Evolutionary conservation across 2,329 filamentous ascomycete genomes (phyloP).

Genomic region (Arthrocladium fulminans): DNA sequence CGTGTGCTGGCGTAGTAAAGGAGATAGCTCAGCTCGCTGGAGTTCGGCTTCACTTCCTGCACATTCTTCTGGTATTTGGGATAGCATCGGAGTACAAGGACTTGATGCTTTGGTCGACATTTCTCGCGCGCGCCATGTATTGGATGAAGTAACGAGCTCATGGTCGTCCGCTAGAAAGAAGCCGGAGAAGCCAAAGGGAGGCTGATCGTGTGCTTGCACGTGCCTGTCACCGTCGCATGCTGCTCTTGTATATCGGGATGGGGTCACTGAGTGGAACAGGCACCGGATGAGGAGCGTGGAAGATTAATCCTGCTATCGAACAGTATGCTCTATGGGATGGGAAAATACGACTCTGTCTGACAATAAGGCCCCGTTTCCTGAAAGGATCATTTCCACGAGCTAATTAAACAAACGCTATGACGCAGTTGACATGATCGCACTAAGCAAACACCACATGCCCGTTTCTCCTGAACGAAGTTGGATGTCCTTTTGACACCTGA

Average conservation of each 20-base stretch:
- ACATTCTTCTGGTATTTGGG: slow-evolving; percentile 84
- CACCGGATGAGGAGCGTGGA: too few relatives aligned
- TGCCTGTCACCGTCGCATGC: slow-evolving; percentile 3
- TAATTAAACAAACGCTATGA: slow-evolving; percentile 4
- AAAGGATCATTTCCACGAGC: too few relatives aligned
- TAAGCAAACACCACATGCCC: neutral
- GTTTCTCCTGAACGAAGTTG: neutral
- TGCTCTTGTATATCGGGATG: neutral
- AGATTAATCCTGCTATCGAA: too few relatives aligned
- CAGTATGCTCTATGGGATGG: too few relatives aligned
- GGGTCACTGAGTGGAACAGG: too few relatives aligned
- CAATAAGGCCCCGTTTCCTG: too few relatives aligned
- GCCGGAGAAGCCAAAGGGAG: neutral
- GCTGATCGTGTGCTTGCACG: neutral
- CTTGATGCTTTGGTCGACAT: slow-evolving; percentile 88
- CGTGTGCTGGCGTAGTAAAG: slow-evolving; percentile 94
- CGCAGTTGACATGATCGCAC: neutral
- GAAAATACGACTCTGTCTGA: too few relatives aligned
- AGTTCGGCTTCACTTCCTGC: slow-evolving; percentile 89
- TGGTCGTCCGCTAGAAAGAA: slow-evolving; percentile 4
- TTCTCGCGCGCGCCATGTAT: slow-evolving; percentile 54
- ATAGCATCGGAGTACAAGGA: slow-evolving; percentile 92
- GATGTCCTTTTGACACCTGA: too few relatives aligned
- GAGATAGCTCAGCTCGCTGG: slow-evolving; percentile 91
- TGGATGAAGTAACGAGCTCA: slow-evolving; percentile 22